Evolutionary conservation across 257 asterid genomes (phyloP), one percentile per base, ranked within the genome.

Genomic region (Solanum acaule): DNA sequence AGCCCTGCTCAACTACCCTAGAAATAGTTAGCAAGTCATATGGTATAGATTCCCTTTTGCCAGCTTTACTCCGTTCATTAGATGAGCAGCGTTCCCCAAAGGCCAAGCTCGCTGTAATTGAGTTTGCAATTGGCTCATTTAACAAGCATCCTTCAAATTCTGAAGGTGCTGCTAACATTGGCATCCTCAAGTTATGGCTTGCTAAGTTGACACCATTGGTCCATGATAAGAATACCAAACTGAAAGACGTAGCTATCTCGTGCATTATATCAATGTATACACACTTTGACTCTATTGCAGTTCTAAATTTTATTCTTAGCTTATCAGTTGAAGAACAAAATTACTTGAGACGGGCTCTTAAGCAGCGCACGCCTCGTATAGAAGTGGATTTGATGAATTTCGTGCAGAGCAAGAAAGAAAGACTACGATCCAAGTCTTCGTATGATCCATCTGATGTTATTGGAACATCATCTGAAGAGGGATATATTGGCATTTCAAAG

Each of bases 81-180:
- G 99, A 97, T 75, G 99, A 97, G 91, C 99, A 97, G 89, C 99
- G 99, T 35, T 97, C 99, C 83, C 99, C 99, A 81, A 97, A 97
- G 93, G 99, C 99, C 44, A 97, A 97, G 89, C 91, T 97, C 91
- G 99, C 99, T n/a, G 99, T 96, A 44, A 95, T 97, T 85, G 99
- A 97, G 91, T 97, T 97, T 88, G 96, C 99, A 83, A 95, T 96
- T 88, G 96, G 95, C 90, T 97, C 99, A 10, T 97, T 97, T 81
- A 96, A 96, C 94, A 97, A 95, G 90, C 98, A 97, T 85, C 88
- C 93, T 37, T 91, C 96, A 73, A 94, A 87, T 88, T 90, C 97
- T 86, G 99, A 97, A 88, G 98, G 98, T 75, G 94, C 94, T 79
- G 94, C 95, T 86, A 97, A 96, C 86, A 89, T 89, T 89, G 99